Evolutionary conservation across 345 rosid species (phyloP).

Genomic region (Citropsis articulata): DNA sequence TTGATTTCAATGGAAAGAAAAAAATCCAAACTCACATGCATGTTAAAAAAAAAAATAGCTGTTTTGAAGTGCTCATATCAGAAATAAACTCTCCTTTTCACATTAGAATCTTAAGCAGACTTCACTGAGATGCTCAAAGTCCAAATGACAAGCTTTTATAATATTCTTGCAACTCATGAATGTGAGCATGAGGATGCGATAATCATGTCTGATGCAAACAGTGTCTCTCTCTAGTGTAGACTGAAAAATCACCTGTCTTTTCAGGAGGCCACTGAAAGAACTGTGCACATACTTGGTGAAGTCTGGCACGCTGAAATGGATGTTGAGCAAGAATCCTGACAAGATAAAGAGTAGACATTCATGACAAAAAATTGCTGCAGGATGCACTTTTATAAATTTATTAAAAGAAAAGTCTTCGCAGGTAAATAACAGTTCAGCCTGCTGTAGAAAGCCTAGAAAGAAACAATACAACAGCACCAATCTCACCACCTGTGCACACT

Average conservation of each 20-base stretch:
- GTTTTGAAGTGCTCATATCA: not conserved
- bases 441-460: not conserved
- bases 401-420: not conserved
- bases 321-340: conserved; percentile 57
- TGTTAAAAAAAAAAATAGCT: not conserved
- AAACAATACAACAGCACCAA: not conserved
- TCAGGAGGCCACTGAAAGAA: conserved; percentile 86
- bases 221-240: not conserved
- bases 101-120: not conserved
- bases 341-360: conserved; percentile 1
- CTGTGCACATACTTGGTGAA: conserved; percentile 57
- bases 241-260: conserved; percentile 53
- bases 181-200: not conserved
- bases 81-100: not conserved
- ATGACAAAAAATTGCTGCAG: not conserved
- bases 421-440: not conserved
- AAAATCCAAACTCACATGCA: not conserved
- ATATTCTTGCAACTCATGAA: not conserved
- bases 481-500: not conserved
- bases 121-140: not conserved
- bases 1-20: too few relatives aligned
- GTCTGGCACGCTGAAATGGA: conserved; percentile 52
- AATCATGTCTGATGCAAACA: not conserved
- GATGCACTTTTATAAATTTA: not conserved
- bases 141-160: not conserved